Evolutionary conservation across 2,329 filamentous ascomycete species (phyloP).

Genomic region (Colletotrichum navitas): DNA sequence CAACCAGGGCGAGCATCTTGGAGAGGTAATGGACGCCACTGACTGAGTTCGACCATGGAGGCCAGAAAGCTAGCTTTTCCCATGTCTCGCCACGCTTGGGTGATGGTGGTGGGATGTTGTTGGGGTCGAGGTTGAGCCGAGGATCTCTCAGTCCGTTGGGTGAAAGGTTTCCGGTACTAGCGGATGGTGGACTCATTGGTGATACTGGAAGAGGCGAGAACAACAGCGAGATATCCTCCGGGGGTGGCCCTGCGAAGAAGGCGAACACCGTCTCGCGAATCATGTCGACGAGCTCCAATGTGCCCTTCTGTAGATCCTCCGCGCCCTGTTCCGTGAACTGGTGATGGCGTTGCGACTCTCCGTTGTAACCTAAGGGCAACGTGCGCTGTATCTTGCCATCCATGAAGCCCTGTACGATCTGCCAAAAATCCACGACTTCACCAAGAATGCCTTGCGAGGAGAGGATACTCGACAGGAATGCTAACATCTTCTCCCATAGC

Average conservation of each 20-base stretch:
- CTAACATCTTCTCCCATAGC: slow-evolving; percentile 90
- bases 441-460: slow-evolving; percentile 85
- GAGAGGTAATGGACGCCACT: slow-evolving; percentile 93
- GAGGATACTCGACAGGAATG: slow-evolving; percentile 80
- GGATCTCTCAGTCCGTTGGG: slow-evolving; percentile 74
- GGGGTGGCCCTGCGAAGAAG: slow-evolving; percentile 89
- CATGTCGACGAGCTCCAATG: slow-evolving; percentile 84
- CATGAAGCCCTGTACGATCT: slow-evolving; percentile 90
- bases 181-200: slow-evolving; percentile 74
- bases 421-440: slow-evolving; percentile 94
- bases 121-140: slow-evolving; percentile 83
- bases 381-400: slow-evolving; percentile 84
- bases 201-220: slow-evolving; percentile 83
- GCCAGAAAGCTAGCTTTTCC: slow-evolving; percentile 98
- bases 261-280: slow-evolving; percentile 83
- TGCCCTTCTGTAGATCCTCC: slow-evolving; percentile 79
- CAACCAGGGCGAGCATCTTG: slow-evolving; percentile 84
- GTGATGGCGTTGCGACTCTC: slow-evolving; percentile 85
- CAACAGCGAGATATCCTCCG: slow-evolving; percentile 89
- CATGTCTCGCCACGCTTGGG: slow-evolving; percentile 85
- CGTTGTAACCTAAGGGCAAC: slow-evolving; percentile 84
- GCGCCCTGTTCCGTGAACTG: slow-evolving; percentile 79
- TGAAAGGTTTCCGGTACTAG: slow-evolving; percentile 58
- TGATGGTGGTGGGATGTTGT: slow-evolving; percentile 80
- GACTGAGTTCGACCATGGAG: slow-evolving; percentile 89